These are phyloP conservation scores for Hemisphaericaspora xylanilytica DNA, from an alignment of 1,139 yeast species.

Conservation along the genomic window DNA sequence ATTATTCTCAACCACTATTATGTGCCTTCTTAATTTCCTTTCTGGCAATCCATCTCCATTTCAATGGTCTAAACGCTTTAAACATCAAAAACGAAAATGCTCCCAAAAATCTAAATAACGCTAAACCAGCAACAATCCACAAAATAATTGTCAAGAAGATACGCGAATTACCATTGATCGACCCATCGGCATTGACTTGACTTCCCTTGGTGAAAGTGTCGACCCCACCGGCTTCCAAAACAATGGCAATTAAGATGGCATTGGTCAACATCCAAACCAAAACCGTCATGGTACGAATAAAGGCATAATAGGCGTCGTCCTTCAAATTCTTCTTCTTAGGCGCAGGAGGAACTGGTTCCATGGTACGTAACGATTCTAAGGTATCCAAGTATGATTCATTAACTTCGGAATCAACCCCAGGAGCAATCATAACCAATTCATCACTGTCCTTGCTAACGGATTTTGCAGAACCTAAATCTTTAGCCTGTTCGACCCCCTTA, in stretches of 20 bases:
- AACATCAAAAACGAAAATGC: conserved; percentile 57
- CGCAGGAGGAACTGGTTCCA: conserved; percentile 32
- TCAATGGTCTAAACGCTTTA: conserved; percentile 28
- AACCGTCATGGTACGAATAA: conserved; percentile 76
- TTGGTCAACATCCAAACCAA: conserved; percentile 78
- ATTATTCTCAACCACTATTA: conserved; percentile 8
- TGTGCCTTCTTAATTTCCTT: conserved; percentile 13
- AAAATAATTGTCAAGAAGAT: conserved; percentile 68
- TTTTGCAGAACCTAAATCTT: conserved; percentile 53
- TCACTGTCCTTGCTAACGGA: conserved; percentile 59
- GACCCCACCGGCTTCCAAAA: conserved; percentile 67
- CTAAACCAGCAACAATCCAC: conserved; percentile 82
- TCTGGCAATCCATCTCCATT: conserved; percentile 18
- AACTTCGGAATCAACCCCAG: conserved; percentile 60
- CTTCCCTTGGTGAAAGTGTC: conserved; percentile 20
- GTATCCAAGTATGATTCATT: conserved; percentile 61
- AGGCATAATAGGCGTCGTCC: conserved; percentile 73
- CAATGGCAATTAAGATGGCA: conserved; percentile 67
- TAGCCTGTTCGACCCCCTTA: conserved; percentile 46
- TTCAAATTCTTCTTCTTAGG: conserved; percentile 36
- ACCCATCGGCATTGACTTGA: conserved; percentile 29
- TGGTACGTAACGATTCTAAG: conserved; percentile 52
- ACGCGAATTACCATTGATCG: conserved; percentile 38
- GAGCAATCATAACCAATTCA: conserved; percentile 64
- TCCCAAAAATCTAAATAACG: conserved; percentile 70